Base-by-base conservation (phyloP, 78 protist genomes). In the Guillardia theta region DNA sequence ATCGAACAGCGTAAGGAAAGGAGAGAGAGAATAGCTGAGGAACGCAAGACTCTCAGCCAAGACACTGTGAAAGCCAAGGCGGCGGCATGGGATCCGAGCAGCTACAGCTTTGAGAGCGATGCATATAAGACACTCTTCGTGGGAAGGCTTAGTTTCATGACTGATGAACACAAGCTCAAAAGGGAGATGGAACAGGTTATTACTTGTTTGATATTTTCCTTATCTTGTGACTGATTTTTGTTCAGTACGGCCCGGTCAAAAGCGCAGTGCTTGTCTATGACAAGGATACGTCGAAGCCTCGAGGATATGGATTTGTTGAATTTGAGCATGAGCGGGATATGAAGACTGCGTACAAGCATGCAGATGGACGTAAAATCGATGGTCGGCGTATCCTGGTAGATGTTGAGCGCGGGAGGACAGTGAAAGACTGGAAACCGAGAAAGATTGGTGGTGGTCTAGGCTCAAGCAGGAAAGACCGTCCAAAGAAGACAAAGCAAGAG, bases 241-340 rank as follows among this genome's bases (percentile, higher is more conserved):
- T n/a, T n/a, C 94, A 96, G 95, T 78, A 78, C 44, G 90, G 90
- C 10, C 90, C 90, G 19, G 90, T 78, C 37, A 78, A 78, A 30
- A 78, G 90, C 48, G 96, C 95, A 22, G 88, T 64, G 24, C 44
- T 96, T 33, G 96, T 96, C 9, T 36, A n/a, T 9, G 96, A 95
- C 53, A 77, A 50, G 24, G 30, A 24, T 30, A 95, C 94, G 22
- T 96, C 92, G 41, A 98, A 96, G 90, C 97, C 98, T 4, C 70
- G 97, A 12, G 99, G 99, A 18, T 98, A 98, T 88, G 98, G 96
- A 0, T 98, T 98, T 54, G 94, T 98, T 54, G 99, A 98, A 58
- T 98, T 70, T 94, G 98, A 95, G 94, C 88, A 58, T 48, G 98
- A 97, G 94, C 93, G 95, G 46, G 98, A 98, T 94, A 97, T 97